These are phyloP conservation scores for Solanum sejunctum DNA, from an alignment of 257 asterid species.

Conservation along the genomic window DNA sequence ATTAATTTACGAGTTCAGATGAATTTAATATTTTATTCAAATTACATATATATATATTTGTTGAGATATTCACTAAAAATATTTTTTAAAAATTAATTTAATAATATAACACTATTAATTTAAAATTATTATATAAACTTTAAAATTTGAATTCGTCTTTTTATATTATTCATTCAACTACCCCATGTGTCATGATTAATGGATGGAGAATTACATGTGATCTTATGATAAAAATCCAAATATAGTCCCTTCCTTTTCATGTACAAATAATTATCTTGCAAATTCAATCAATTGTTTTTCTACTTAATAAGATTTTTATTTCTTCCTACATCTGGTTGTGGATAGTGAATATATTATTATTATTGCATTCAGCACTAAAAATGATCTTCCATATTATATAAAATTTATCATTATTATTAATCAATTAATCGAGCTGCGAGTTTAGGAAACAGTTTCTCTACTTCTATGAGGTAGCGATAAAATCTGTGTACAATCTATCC, in stretches of 20 bases:
- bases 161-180: neutral
- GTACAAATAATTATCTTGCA: neutral
- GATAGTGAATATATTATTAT: neutral
- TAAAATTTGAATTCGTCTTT: neutral
- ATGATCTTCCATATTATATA: neutral
- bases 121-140: too few species aligned
- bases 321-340: neutral
- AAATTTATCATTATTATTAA: neutral
- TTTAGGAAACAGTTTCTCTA: too few species aligned
- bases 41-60: too few species aligned
- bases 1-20: fast-evolving
- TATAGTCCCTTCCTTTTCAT: neutral
- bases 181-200: neutral
- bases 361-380: neutral
- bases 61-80: too few species aligned
- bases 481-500: too few species aligned
- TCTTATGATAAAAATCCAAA: neutral
- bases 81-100: too few species aligned
- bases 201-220: neutral
- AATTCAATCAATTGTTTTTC: neutral
- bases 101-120: too few species aligned
- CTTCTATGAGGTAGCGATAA: too few species aligned
- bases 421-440: neutral
- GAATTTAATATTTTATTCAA: neutral
- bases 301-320: neutral